phyloP scores from a whole-genome alignment of 305 asterid genomes.

The Fraxinus albicans region DNA sequence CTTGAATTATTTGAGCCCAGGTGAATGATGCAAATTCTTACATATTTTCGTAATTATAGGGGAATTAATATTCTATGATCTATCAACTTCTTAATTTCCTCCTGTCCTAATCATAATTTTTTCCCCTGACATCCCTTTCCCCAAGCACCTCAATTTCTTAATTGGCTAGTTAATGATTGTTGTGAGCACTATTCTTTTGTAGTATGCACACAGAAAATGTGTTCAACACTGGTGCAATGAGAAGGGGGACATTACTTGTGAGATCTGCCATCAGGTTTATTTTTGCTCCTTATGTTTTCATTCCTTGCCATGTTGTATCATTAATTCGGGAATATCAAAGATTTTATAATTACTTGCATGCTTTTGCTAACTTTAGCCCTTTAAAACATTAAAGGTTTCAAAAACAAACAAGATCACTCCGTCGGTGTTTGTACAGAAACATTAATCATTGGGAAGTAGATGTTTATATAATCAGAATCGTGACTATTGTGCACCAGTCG shows the following conservation, averaged over 20 bases:
- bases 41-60: background rate
- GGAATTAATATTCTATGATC: background rate
- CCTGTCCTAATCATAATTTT: background rate
- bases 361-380: slow-evolving; percentile 15
- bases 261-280: slow-evolving; percentile 88
- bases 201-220: slow-evolving; percentile 94
- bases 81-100: background rate
- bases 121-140: background rate
- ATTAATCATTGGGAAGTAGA: background rate
- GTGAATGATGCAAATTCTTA: background rate
- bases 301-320: background rate
- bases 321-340: background rate
- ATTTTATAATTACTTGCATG: background rate
- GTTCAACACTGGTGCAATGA: slow-evolving; percentile 97
- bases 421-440: background rate
- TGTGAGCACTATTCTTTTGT: slow-evolving; percentile 31
- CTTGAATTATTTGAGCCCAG: background rate
- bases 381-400: background rate
- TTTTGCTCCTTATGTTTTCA: slow-evolving; percentile 2
- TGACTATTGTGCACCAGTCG: background rate
- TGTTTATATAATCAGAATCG: background rate
- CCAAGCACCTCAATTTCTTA: background rate
- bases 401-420: background rate
- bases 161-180: slow-evolving; percentile 1
- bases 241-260: slow-evolving; percentile 94